Evolutionary conservation across 306 rosid genomes (phyloP).

Genomic region (Myrica gale): DNA sequence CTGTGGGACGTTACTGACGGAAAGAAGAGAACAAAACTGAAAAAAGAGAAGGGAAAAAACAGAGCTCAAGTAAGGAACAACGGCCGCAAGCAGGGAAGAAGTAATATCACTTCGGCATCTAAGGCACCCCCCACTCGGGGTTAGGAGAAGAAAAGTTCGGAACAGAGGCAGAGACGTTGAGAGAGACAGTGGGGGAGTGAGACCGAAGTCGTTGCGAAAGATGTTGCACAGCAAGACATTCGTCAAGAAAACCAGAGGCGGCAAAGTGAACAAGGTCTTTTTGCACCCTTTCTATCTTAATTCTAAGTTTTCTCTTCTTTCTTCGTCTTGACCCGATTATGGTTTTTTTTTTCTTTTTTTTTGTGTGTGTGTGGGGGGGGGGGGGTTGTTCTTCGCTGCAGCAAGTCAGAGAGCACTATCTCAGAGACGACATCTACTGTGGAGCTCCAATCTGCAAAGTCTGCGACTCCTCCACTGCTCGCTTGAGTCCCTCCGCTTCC

Average conservation of each 20-base stretch:
- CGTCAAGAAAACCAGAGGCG: constrained; percentile 70
- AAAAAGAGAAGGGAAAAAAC: too few species aligned
- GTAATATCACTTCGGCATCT: too few species aligned
- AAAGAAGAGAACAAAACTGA: too few species aligned
- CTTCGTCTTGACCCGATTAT: background rate
- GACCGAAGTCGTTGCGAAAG: background rate
- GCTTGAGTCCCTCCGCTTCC: constrained; percentile 56
- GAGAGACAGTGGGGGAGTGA: background rate
- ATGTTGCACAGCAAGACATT: constrained; percentile 88
- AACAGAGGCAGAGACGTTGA: background rate
- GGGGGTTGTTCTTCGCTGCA: constrained; percentile 24
- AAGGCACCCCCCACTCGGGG: too few species aligned
- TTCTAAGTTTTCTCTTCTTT: constrained; percentile 21
- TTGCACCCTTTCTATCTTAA: background rate
- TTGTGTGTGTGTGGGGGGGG: background rate
- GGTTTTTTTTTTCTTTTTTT: background rate
- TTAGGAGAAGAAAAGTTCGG: background rate
- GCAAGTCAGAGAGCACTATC: constrained; percentile 91
- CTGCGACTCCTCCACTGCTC: constrained; percentile 61
- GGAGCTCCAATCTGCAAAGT: constrained; percentile 69
- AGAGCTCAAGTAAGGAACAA: too few species aligned
- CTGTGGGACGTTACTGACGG: too few species aligned
- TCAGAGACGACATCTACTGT: constrained; percentile 83
- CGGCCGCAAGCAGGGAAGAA: too few species aligned
- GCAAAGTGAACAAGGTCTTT: constrained; percentile 74